Evolutionary conservation across 352 stramenopile species (phyloP).

Genomic region (Globisporangium paddicum): DNA sequence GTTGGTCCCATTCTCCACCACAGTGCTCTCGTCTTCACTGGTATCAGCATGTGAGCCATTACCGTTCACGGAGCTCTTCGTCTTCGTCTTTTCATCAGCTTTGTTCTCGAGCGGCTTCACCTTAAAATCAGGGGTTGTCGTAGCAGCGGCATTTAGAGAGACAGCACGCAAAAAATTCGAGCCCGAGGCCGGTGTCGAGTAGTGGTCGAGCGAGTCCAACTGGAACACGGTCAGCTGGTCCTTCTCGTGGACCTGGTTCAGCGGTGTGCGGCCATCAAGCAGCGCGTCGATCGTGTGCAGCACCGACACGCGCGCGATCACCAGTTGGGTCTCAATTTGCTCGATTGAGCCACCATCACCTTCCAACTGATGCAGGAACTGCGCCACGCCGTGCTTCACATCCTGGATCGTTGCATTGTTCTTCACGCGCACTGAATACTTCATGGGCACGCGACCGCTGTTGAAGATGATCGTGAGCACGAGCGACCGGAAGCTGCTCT

Average conservation of each 20-base stretch:
- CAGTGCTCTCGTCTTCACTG: not conserved
- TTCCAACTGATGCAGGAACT: conserved; percentile 29
- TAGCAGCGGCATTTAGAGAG: not conserved
- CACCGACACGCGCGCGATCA: conserved; percentile 53
- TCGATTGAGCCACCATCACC: conserved; percentile 12
- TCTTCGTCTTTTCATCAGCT: not conserved
- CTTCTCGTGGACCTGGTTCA: conserved; percentile 76
- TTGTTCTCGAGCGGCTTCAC: not conserved
- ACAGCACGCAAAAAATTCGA: not conserved
- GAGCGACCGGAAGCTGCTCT: conserved; percentile 71
- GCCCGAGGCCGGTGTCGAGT: not conserved
- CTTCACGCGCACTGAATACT: conserved; percentile 65
- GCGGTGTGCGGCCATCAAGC: conserved; percentile 49
- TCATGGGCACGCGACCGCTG: conserved; percentile 62
- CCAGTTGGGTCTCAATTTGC: conserved; percentile 20
- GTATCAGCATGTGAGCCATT: not conserved
- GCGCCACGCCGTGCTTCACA: conserved; percentile 53
- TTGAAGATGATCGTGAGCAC: conserved; percentile 83
- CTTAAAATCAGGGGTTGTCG: not conserved
- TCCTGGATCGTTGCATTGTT: conserved; percentile 59
- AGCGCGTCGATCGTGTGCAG: conserved; percentile 63
- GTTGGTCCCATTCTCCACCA: conserved; percentile 12
- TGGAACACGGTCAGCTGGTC: conserved; percentile 73
- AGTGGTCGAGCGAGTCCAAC: conserved; percentile 30
- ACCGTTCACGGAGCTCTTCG: not conserved